These are phyloP conservation scores for Oenanthe sinensis DNA, from an alignment of 129 eudicot genomes.

Conservation along the genomic window DNA sequence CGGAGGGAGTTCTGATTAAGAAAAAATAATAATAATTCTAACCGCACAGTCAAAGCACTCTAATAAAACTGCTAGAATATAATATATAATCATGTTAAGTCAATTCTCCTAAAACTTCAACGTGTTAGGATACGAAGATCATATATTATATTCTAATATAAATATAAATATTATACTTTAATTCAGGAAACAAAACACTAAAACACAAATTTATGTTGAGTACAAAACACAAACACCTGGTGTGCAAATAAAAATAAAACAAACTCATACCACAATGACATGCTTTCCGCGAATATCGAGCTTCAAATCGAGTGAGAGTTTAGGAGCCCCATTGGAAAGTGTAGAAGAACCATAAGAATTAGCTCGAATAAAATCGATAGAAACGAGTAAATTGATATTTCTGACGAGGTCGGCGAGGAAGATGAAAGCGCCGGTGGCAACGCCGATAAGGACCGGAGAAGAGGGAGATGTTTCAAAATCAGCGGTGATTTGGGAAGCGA, in stretches of 20 bases:
- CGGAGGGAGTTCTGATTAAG: too few relatives aligned
- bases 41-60: too few relatives aligned
- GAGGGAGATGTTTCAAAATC: conserved; percentile 18
- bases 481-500: conserved; percentile 44
- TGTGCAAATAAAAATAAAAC: neutral
- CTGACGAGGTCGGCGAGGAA: conserved; percentile 83
- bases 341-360: conserved; percentile 67
- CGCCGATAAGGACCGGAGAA: conserved; percentile 61
- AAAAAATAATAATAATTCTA: too few relatives aligned
- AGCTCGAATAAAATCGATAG: conserved; percentile 67
- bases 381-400: conserved; percentile 38
- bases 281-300: conserved; percentile 55
- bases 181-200: too few relatives aligned
- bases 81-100: too few relatives aligned
- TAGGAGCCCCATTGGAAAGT: conserved; percentile 50
- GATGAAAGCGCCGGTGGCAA: conserved; percentile 88
- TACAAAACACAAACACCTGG: neutral
- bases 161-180: too few relatives aligned
- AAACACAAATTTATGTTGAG: too few relatives aligned
- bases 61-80: too few relatives aligned
- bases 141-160: too few relatives aligned
- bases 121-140: too few relatives aligned
- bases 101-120: too few relatives aligned
- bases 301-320: conserved; percentile 46
- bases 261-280: conserved; percentile 50